These are phyloP conservation scores for Yarrowia alimentaria DNA, from an alignment of 805 yeast genomes.

Conservation along the genomic window DNA sequence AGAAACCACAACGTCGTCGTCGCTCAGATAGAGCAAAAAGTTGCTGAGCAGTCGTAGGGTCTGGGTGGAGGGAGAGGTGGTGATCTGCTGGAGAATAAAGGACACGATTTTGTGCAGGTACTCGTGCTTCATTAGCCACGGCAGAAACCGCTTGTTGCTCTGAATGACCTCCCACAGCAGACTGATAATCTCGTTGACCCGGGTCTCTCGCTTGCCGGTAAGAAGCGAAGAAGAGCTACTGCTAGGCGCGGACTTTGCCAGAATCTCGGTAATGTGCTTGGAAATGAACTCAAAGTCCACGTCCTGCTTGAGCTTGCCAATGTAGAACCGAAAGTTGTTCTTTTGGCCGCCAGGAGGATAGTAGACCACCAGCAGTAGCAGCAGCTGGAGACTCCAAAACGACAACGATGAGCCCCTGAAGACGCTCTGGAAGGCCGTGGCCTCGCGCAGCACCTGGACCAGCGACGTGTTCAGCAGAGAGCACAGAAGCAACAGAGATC, in stretches of 20 bases:
- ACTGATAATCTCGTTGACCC: constrained; percentile 4
- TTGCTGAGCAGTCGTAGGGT: constrained; percentile 6
- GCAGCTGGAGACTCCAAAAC: constrained; percentile 10
- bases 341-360: constrained; percentile 16
- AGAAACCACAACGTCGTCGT: constrained; percentile 19
- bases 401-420: constrained; percentile 9
- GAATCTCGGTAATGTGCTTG: constrained; percentile 12
- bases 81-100: constrained; percentile 4
- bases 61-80: constrained; percentile 1
- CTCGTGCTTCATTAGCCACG: constrained; percentile 12
- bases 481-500: constrained; percentile 6
- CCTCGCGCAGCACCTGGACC: constrained; percentile 6
- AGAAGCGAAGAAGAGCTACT: background rate
- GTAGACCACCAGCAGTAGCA: constrained; percentile 15
- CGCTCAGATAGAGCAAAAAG: constrained; percentile 21
- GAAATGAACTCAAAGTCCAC: constrained; percentile 25
- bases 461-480: constrained; percentile 12
- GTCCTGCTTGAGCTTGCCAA: constrained; percentile 21
- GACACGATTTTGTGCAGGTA: constrained; percentile 1
- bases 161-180: constrained; percentile 23
- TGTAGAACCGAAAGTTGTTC: constrained; percentile 19
- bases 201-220: background rate
- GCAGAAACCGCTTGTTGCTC: constrained; percentile 15
- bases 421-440: constrained; percentile 3
- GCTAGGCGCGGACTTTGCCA: constrained; percentile 12